Percentiles rank a stretch among this genome's conserved stretches.
Evolutionary conservation across 2,329 filamentous ascomycete species (phyloP).

Genomic region (Neonectria ditissima): DNA sequence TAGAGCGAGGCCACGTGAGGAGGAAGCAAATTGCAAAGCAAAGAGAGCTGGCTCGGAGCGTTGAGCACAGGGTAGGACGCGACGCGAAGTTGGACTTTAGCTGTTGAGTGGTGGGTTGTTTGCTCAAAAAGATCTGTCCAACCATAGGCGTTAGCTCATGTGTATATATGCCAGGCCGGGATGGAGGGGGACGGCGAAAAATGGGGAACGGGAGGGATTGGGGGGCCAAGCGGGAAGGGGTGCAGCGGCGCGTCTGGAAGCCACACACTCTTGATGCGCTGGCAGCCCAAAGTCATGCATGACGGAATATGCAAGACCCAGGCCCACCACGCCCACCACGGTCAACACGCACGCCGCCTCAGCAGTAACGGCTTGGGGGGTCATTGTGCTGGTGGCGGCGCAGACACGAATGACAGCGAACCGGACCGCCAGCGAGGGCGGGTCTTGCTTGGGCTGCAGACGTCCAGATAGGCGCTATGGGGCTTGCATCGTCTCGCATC

Average conservation of each 20-base stretch:
- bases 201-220: slow-evolving; percentile 39
- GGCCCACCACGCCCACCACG: slow-evolving; percentile 37
- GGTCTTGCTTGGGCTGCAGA: slow-evolving; percentile 26
- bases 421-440: slow-evolving; percentile 21
- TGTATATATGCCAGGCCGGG: slow-evolving; percentile 48
- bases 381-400: slow-evolving; percentile 25
- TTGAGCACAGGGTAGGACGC: slow-evolving; percentile 34
- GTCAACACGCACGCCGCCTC: slow-evolving; percentile 34
- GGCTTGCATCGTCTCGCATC: slow-evolving; percentile 25
- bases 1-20: slow-evolving; percentile 59
- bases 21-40: slow-evolving; percentile 29
- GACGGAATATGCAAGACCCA: slow-evolving; percentile 66
- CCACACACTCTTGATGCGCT: slow-evolving; percentile 53
- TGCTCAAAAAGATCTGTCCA: slow-evolving; percentile 48
- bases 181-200: slow-evolving; percentile 39
- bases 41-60: slow-evolving; percentile 12
- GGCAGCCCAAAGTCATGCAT: slow-evolving; percentile 62
- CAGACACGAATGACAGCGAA: slow-evolving; percentile 25
- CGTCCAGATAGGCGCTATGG: slow-evolving; percentile 31
- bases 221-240: slow-evolving; percentile 41
- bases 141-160: slow-evolving; percentile 51
- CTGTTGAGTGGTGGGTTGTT: slow-evolving; percentile 43
- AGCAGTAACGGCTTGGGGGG: slow-evolving; percentile 26
- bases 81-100: slow-evolving; percentile 38
- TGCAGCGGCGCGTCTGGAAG: slow-evolving; percentile 45